Evolutionary conservation across 768 basidiomycete genomes (phyloP).

Genomic region (Collybia sordida): DNA sequence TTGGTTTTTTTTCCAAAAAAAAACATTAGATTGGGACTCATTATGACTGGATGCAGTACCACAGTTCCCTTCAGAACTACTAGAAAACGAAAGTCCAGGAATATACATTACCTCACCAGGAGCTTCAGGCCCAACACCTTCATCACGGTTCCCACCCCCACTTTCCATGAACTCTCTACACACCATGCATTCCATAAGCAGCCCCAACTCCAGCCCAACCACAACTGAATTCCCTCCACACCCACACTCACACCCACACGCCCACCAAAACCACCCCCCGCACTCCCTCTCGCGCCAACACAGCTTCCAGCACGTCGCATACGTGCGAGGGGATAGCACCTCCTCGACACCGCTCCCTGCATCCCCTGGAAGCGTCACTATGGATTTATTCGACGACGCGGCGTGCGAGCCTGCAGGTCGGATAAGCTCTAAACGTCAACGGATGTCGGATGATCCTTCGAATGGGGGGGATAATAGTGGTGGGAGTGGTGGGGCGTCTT

Average conservation of each 20-base stretch:
- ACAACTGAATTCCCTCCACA: conserved; percentile 42
- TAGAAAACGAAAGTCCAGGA: conserved; percentile 62
- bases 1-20: too few relatives aligned
- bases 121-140: conserved; percentile 33
- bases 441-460: conserved; percentile 39
- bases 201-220: conserved; percentile 44
- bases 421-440: conserved; percentile 49
- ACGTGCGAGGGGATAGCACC: conserved; percentile 27
- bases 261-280: conserved; percentile 34
- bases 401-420: conserved; percentile 26
- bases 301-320: conserved; percentile 54
- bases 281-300: conserved; percentile 57
- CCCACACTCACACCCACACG: conserved; percentile 21
- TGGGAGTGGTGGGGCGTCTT: too few relatives aligned
- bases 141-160: conserved; percentile 40
- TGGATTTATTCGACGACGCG: conserved; percentile 46
- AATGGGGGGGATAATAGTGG: conserved; percentile 22
- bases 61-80: conserved; percentile 49
- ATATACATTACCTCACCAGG: conserved; percentile 78
- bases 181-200: conserved; percentile 43
- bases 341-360: conserved; percentile 31
- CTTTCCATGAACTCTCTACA: conserved; percentile 44
- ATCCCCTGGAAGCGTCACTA: conserved; percentile 39
- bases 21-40: too few relatives aligned
- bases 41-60: conserved; percentile 34